Evolutionary conservation across 2,329 filamentous ascomycete species (phyloP).

Genomic region (Fusarium napiforme): DNA sequence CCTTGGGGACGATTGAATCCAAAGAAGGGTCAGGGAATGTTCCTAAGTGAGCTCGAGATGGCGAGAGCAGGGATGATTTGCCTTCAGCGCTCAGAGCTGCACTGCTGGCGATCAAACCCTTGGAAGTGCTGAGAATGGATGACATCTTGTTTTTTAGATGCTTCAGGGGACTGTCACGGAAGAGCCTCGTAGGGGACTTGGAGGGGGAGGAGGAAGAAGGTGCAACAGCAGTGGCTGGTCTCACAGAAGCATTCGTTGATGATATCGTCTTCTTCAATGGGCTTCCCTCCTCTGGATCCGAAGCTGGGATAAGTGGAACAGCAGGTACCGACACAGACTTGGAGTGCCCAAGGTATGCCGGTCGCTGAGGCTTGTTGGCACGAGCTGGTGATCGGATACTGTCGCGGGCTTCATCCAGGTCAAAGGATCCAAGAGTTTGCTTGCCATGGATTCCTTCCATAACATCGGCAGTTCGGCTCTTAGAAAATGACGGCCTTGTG

Average conservation of each 20-base stretch:
- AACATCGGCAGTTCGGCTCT: slow-evolving; percentile 70
- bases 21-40: slow-evolving; percentile 59
- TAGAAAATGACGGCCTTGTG: slow-evolving; percentile 64
- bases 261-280: slow-evolving; percentile 70
- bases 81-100: slow-evolving; percentile 71
- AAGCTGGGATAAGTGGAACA: slow-evolving; percentile 50
- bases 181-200: slow-evolving; percentile 66
- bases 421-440: slow-evolving; percentile 59
- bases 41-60: slow-evolving; percentile 60
- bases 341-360: slow-evolving; percentile 51
- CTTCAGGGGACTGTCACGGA: slow-evolving; percentile 83
- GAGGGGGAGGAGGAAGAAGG: slow-evolving; percentile 59
- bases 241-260: slow-evolving; percentile 65
- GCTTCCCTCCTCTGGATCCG: slow-evolving; percentile 34
- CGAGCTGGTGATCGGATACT: slow-evolving; percentile 27
- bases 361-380: slow-evolving; percentile 27
- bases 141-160: slow-evolving; percentile 94
- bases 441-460: slow-evolving; percentile 67
- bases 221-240: slow-evolving; percentile 57
- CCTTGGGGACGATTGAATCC: slow-evolving; percentile 55
- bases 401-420: slow-evolving; percentile 16
- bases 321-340: slow-evolving; percentile 74
- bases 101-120: slow-evolving; percentile 84
- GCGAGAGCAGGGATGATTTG: slow-evolving; percentile 67
- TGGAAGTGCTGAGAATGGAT: slow-evolving; percentile 88